Evolutionary conservation across 805 yeast species (phyloP).

Genomic region (Starmerella bombi): DNA sequence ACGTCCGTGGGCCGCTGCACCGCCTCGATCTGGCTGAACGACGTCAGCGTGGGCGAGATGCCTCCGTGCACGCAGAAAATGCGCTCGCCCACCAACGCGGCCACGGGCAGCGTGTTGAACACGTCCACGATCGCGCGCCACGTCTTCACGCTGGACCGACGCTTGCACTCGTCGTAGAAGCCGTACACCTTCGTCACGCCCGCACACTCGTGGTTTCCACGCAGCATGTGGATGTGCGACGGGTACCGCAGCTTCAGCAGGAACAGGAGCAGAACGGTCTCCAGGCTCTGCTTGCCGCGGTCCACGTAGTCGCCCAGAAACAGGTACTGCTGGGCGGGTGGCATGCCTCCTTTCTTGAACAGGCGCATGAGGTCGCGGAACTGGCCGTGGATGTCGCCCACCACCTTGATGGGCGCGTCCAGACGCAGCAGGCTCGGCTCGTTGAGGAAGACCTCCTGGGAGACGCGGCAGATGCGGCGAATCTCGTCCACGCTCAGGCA

Average conservation of each 20-base stretch:
- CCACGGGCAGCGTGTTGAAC: constrained; percentile 86
- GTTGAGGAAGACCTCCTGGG: constrained; percentile 72
- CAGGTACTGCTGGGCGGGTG: constrained; percentile 81
- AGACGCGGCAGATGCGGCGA: constrained; percentile 65
- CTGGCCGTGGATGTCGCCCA: constrained; percentile 96
- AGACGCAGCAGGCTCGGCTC: constrained; percentile 85
- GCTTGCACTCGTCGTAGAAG: constrained; percentile 93
- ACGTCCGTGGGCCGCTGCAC: constrained; percentile 74
- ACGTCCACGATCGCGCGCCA: constrained; percentile 93
- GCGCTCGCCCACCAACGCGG: constrained; percentile 88
- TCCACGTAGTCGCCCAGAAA: constrained; percentile 96
- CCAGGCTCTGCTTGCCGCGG: constrained; percentile 91
- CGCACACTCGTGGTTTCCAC: constrained; percentile 99
- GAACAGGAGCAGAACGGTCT: constrained; percentile 71
- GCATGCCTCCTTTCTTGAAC: constrained; percentile 92
- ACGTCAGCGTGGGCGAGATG: constrained; percentile 55
- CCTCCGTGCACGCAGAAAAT: constrained; percentile 89
- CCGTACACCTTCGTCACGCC: constrained; percentile 94
- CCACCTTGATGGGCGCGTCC: constrained; percentile 72
- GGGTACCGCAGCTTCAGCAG: constrained; percentile 94
- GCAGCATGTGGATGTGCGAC: constrained; percentile 74
- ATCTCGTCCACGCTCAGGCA: constrained; percentile 80
- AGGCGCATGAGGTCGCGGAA: constrained; percentile 81
- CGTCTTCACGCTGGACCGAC: constrained; percentile 76
- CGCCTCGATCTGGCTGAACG: constrained; percentile 57